Evolutionary conservation across 768 basidiomycete species (phyloP).

Genomic region (Rubroboletus pulcherrimus): DNA sequence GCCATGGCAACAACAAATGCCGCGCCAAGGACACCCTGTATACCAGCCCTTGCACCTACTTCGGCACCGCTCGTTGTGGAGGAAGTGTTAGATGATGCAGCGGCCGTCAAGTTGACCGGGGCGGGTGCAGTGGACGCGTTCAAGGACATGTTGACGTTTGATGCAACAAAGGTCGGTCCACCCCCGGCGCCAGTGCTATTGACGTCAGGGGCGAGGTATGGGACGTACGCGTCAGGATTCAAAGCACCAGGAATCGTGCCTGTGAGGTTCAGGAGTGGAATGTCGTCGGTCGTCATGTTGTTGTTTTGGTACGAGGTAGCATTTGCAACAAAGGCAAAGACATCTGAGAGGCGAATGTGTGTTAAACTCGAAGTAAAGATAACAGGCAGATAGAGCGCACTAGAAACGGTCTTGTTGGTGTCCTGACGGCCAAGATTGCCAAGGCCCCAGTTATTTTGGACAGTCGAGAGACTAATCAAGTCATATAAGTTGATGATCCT

Average conservation of each 20-base stretch:
- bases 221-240: constrained; percentile 38
- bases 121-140: constrained; percentile 33
- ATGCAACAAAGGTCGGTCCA: constrained; percentile 37
- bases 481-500: neutral
- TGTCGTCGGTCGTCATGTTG: constrained; percentile 23
- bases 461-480: constrained; percentile 40
- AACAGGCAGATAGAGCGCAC: constrained; percentile 1
- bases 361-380: neutral
- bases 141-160: constrained; percentile 33
- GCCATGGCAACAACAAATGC: neutral
- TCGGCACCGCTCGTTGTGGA: constrained; percentile 2
- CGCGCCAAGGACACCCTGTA: constrained; percentile 8
- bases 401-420: constrained; percentile 41
- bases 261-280: constrained; percentile 40
- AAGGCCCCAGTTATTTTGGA: constrained; percentile 60
- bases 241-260: constrained; percentile 42
- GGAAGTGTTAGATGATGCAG: neutral
- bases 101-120: constrained; percentile 40
- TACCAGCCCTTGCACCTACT: neutral
- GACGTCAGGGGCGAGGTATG: constrained; percentile 43
- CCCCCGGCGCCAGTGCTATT: constrained; percentile 40
- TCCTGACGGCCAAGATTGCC: constrained; percentile 57
- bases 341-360: constrained; percentile 34
- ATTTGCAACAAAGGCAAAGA: constrained; percentile 49
- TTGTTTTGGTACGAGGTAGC: constrained; percentile 42